Evolutionary conservation across 257 asterid genomes (phyloP).

Genomic region (Osmanthus fragrans): DNA sequence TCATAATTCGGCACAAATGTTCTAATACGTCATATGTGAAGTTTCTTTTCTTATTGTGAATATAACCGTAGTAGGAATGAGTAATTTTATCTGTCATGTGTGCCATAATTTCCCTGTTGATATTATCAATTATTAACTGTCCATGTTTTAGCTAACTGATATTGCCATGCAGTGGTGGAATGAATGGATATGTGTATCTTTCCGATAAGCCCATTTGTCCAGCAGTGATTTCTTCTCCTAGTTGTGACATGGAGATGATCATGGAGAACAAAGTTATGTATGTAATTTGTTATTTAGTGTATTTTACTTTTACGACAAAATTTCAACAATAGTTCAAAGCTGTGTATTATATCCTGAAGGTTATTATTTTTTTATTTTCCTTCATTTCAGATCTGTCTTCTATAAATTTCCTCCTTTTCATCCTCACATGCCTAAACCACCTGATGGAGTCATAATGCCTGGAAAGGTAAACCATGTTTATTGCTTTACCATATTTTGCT

Average conservation of each 20-base stretch:
- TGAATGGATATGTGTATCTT: conserved; percentile 56
- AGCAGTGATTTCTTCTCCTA: conserved; percentile 43
- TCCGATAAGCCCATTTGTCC: conserved; percentile 47
- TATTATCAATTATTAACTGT: neutral
- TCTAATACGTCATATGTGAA: neutral
- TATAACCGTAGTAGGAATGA: neutral
- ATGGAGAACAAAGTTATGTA: conserved; percentile 52
- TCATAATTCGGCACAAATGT: neutral
- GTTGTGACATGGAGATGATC: conserved; percentile 42
- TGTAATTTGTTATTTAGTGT: conserved; percentile 23
- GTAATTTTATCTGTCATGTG: neutral
- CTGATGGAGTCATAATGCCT: conserved; percentile 47
- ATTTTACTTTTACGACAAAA: neutral
- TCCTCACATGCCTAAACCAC: conserved; percentile 53
- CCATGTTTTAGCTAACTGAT: conserved; percentile 6
- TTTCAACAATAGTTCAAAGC: conserved; percentile 2
- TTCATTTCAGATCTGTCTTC: conserved; percentile 45
- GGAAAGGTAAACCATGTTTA: conserved; percentile 39
- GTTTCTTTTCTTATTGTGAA: neutral
- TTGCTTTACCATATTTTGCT: neutral
- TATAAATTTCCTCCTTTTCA: conserved; percentile 51
- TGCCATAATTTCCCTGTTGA: conserved; percentile 1
- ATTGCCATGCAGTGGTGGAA: conserved; percentile 50
- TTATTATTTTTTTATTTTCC: conserved; percentile 3
- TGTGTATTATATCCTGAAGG: conserved; percentile 7